phyloP scores from a whole-genome alignment of 257 asterid species.

The Nicotiana tomentosiformis region DNA sequence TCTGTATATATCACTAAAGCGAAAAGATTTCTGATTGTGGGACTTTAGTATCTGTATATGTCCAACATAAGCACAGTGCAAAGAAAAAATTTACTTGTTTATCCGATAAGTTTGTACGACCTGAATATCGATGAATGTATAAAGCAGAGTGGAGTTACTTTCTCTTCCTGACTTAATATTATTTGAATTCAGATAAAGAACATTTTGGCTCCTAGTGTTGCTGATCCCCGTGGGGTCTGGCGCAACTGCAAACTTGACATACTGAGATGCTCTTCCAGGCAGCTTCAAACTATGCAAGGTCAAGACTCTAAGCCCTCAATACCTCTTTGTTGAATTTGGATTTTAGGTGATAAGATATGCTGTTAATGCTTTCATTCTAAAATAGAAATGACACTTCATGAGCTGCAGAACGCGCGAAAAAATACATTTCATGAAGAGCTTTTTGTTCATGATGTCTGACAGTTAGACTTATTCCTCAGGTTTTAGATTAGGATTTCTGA shows the following conservation, averaged over 20 bases:
- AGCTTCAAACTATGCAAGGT: conserved; percentile 69
- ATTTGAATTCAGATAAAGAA: conserved; percentile 51
- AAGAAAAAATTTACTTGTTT: not conserved
- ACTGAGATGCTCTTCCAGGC: conserved; percentile 48
- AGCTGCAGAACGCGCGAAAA: not conserved
- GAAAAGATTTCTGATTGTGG: too few species aligned
- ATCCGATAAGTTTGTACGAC: not conserved
- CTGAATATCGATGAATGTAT: not conserved
- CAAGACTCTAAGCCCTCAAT: not conserved
- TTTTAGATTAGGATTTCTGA: conserved; percentile 29
- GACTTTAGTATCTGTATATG: too few species aligned
- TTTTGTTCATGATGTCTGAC: not conserved
- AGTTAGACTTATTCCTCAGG: not conserved
- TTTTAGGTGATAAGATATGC: not conserved
- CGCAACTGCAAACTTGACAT: conserved; percentile 57
- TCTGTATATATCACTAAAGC: not conserved
- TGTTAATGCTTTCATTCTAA: not conserved
- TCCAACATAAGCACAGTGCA: not conserved
- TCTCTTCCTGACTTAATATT: not conserved
- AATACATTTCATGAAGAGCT: too few species aligned
- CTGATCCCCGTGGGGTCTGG: conserved; percentile 82
- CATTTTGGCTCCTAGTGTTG: conserved; percentile 61
- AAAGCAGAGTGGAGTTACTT: not conserved
- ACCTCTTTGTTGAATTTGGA: not conserved
- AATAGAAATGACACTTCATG: not conserved